Percentiles rank a stretch among this genome's conserved stretches.
phyloP scores from a whole-genome alignment of 23 red algal genomes.

The Gracilaria caudata region DNA sequence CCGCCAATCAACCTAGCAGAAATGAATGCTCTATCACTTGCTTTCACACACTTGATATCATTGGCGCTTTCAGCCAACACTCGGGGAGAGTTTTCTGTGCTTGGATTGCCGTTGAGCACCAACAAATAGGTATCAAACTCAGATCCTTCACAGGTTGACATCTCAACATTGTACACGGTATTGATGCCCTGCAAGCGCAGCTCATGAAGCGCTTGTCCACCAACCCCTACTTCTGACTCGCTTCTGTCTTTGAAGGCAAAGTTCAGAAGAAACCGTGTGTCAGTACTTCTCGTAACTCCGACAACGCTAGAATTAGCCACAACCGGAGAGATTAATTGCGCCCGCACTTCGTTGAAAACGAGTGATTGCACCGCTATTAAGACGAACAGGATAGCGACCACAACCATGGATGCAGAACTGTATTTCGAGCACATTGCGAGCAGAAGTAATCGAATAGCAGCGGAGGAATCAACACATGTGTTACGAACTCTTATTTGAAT shows the following conservation, averaged over 20 bases:
- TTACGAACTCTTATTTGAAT: background rate
- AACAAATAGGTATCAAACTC: constrained; percentile 71
- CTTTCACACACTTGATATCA: constrained; percentile 32
- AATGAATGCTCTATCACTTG: constrained; percentile 12
- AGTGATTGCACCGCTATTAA: background rate
- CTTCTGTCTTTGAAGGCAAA: constrained; percentile 19
- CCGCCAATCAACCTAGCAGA: constrained; percentile 38
- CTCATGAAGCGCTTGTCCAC: constrained; percentile 33
- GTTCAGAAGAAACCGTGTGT: background rate
- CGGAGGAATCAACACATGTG: background rate
- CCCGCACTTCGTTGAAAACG: background rate
- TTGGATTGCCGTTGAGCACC: constrained; percentile 53
- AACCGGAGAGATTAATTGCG: constrained; percentile 31
- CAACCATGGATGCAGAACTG: background rate
- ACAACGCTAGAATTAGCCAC: constrained; percentile 22
- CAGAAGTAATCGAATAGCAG: background rate
- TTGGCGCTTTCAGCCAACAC: constrained; percentile 58
- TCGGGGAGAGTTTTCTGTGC: background rate
- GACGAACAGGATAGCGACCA: background rate
- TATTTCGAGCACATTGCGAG: background rate
- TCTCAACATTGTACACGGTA: constrained; percentile 9
- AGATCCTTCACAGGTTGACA: constrained; percentile 59
- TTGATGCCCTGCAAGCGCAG: constrained; percentile 26
- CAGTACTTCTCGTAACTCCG: constrained; percentile 22
- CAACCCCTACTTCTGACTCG: background rate